A percentile compares a stretch with the other conserved stretches of the same genome.
phyloP scores from a whole-genome alignment of 129 eudicot genomes.

The Arctium minus region DNA sequence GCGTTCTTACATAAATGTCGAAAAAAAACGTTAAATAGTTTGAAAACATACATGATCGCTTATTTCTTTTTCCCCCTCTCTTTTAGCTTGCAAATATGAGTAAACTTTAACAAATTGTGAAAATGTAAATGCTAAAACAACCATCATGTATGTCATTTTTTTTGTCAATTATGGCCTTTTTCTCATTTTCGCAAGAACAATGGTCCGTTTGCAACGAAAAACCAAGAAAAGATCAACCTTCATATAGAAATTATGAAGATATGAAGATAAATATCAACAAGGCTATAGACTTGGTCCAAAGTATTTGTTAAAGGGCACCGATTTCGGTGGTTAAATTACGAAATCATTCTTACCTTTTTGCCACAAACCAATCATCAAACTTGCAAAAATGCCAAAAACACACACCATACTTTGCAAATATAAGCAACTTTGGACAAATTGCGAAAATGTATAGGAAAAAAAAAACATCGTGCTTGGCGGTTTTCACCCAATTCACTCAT shows the following conservation, averaged over 20 bases:
- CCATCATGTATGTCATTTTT: not conserved
- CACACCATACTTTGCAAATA: not conserved
- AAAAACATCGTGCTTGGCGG: not conserved
- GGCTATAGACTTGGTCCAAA: not conserved
- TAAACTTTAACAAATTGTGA: not conserved
- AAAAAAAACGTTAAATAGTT: not conserved
- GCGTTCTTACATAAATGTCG: not conserved
- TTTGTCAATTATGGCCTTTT: not conserved
- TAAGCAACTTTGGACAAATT: not conserved
- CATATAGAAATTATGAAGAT: not conserved
- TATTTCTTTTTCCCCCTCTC: not conserved
- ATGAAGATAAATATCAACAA: conserved; percentile 3
- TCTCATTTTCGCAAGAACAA: not conserved
- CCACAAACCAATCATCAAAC: not conserved
- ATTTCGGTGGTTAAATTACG: not conserved
- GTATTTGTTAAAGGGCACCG: not conserved
- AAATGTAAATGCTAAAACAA: not conserved
- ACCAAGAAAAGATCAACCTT: conserved; percentile 5
- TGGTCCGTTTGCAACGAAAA: not conserved
- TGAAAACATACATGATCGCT: not conserved
- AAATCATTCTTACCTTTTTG: not conserved
- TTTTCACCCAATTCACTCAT: not conserved
- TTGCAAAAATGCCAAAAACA: not conserved
- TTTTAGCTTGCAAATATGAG: not conserved
- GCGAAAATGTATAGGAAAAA: not conserved